phyloP scores from a whole-genome alignment of 345 rosid genomes.

The Hibiscus mutabilis region DNA sequence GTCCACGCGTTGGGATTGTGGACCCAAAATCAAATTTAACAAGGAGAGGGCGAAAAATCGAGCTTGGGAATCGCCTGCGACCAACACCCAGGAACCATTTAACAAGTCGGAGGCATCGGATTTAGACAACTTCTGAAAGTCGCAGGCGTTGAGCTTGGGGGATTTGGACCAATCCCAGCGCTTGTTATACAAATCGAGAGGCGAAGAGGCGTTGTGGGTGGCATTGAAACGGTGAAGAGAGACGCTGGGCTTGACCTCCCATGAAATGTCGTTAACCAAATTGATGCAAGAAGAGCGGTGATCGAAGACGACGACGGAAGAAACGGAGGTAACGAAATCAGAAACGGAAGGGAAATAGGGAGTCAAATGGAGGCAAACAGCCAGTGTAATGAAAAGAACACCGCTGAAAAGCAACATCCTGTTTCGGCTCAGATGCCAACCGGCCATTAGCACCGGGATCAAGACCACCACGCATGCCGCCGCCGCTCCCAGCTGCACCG shows the following conservation, averaged over 20 bases:
- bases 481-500: background rate
- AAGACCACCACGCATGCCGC: background rate
- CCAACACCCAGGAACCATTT: background rate
- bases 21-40: background rate
- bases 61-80: background rate
- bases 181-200: conserved; percentile 37
- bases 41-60: background rate
- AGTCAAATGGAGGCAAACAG: background rate
- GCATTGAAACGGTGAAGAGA: background rate
- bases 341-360: background rate
- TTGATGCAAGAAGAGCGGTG: background rate
- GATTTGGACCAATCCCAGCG: conserved; percentile 2
- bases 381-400: background rate
- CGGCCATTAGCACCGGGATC: background rate
- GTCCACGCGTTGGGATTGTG: background rate
- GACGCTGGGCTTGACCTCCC: background rate
- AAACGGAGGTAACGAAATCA: background rate
- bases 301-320: background rate
- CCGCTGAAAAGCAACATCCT: background rate
- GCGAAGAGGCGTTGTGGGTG: conserved; percentile 9
- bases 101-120: background rate
- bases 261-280: background rate
- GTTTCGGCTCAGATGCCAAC: background rate
- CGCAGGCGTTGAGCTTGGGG: background rate
- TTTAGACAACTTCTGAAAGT: background rate